These are phyloP conservation scores for Diaporthe sp. DNA, from an alignment of 2,329 filamentous ascomycete species.

Conservation along the genomic window DNA sequence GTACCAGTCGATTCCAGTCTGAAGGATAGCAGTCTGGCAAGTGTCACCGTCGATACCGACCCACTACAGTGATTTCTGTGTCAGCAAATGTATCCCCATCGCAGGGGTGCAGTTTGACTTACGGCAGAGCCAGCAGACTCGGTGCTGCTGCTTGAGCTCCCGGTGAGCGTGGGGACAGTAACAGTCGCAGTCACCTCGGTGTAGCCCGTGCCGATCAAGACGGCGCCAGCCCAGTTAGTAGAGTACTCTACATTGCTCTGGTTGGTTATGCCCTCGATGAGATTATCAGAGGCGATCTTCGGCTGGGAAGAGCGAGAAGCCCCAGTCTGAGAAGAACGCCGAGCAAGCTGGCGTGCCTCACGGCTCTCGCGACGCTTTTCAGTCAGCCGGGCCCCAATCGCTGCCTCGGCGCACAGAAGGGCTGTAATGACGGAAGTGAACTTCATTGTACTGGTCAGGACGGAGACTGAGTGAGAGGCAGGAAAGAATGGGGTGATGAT, in stretches of 20 bases:
- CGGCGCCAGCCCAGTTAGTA: constrained; percentile 70
- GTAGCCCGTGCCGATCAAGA: constrained; percentile 64
- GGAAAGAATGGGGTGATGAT: not conserved
- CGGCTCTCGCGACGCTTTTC: constrained; percentile 53
- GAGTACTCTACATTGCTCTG: constrained; percentile 37
- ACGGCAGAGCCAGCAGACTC: constrained; percentile 63
- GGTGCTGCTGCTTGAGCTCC: constrained; percentile 51
- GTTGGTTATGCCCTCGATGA: constrained; percentile 27
- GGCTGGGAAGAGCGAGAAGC: constrained; percentile 15
- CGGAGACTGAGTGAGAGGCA: not conserved
- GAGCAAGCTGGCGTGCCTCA: constrained; percentile 41
- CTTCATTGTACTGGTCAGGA: constrained; percentile 59
- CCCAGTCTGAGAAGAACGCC: constrained; percentile 1
- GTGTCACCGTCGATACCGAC: constrained; percentile 74
- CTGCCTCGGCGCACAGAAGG: constrained; percentile 56
- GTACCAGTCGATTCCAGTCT: constrained; percentile 70
- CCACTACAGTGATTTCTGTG: constrained; percentile 53
- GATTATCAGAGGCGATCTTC: constrained; percentile 19
- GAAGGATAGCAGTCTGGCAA: constrained; percentile 66
- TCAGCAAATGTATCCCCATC: not conserved
- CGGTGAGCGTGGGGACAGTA: constrained; percentile 57
- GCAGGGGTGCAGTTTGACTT: not conserved
- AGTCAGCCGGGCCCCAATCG: constrained; percentile 60
- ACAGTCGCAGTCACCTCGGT: constrained; percentile 66
- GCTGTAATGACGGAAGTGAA: constrained; percentile 54